Base-by-base conservation (phyloP, 176 grass and related monocot species). In the Leersia perrieri region DNA sequence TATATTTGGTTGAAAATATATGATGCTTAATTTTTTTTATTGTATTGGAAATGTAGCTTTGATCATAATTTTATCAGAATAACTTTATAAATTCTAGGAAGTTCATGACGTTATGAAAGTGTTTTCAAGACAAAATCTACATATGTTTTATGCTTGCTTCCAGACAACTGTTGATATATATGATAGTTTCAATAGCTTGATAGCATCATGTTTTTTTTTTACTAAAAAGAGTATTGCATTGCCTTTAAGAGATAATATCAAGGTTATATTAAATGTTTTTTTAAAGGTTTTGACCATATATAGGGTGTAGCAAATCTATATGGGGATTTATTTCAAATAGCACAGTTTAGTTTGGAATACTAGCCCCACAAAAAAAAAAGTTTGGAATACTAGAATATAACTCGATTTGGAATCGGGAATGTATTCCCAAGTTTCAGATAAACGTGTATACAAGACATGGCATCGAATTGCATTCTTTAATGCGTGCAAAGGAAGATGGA, bases 401-500 rank as follows among this genome's bases (percentile, higher is more conserved):
- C 23, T 23, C 22, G 5, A 23, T 55, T 23, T 23, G 7, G 51
- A 55, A 55, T 23, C 3, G 22, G 7, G 51, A 57, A 57, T 23
- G 9, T 22, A 57, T n/a, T 57, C 51, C 22, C 22, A 1, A 57
- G 51, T 57, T 57, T 57, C 47, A 53, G 47, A 51, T 22, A 51
- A 51, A 51, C 47, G 20, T 47, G 47, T 51, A 18, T 20, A 22
- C 47, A 51, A 20, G 16, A 22, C 47, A 20, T 34, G 33, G 23
- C 11, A 72, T 30, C 69, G 83, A 65, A 72, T 79, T 39, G 39
- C 49, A 64, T 79, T 78, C 83, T 71, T 22, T 49, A 47, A 18
- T 61, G 57, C 66, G 75, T 53, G 57, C 0, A 79, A 85, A 79
- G 67, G 38, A 72, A 38, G 6, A 5, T 1, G 15, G 67, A 53